Evolutionary conservation across 139 green algal species (phyloP).

Genomic region (Tetraselmis striata): DNA sequence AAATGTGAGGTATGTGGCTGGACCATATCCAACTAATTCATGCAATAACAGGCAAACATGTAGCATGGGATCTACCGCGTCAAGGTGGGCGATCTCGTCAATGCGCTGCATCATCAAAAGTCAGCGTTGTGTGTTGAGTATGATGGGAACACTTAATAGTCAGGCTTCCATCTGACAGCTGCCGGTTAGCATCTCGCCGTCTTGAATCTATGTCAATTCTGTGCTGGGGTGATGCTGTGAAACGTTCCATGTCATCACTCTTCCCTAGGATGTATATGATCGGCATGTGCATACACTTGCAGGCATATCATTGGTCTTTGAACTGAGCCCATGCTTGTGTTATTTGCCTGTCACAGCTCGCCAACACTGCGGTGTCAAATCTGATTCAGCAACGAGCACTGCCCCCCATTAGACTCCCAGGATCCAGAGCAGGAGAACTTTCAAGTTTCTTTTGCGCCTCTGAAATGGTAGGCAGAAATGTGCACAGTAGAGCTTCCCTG

Average conservation of each 20-base stretch:
- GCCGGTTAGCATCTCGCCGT: not conserved
- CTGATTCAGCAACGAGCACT: not conserved
- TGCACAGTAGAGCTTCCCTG: not conserved
- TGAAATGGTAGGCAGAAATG: not conserved
- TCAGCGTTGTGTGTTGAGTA: too few relatives aligned
- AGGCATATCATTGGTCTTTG: not conserved
- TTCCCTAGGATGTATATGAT: not conserved
- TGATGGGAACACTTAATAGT: not conserved
- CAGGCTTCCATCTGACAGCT: not conserved
- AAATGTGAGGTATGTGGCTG: not conserved
- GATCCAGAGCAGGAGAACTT: not conserved
- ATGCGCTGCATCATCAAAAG: too few relatives aligned
- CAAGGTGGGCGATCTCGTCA: too few relatives aligned
- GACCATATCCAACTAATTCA: not conserved
- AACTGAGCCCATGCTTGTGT: not conserved
- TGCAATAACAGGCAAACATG: too few relatives aligned
- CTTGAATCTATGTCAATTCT: too few relatives aligned
- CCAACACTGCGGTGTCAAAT: not conserved
- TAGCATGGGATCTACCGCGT: too few relatives aligned
- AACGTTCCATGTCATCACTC: too few relatives aligned
- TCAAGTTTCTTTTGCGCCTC: not conserved
- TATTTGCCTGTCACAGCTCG: not conserved
- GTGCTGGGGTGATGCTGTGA: too few relatives aligned
- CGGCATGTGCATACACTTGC: not conserved
- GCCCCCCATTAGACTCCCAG: not conserved